Evolutionary conservation across 2,329 filamentous ascomycete genomes (phyloP).

Genomic region (Colletotrichum higginsianum): DNA sequence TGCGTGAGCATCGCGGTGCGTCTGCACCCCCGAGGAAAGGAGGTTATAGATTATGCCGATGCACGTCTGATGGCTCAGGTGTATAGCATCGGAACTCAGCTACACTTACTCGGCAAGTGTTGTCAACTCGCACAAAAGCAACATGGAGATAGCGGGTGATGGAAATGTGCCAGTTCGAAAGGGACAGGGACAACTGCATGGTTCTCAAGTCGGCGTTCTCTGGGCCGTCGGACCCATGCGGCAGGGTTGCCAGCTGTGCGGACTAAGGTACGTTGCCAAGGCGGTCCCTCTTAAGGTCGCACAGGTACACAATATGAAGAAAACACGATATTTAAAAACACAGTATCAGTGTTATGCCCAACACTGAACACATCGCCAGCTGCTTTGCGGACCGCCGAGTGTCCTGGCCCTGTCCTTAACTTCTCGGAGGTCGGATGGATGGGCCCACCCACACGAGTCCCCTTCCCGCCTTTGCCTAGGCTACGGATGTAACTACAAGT

Average conservation of each 20-base stretch:
- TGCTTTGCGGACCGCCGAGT: background rate
- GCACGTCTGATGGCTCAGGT: conserved; percentile 5
- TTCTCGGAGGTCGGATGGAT: conserved; percentile 15
- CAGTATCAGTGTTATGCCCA: no score
- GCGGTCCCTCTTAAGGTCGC: no score
- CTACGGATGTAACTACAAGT: background rate
- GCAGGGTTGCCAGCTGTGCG: conserved; percentile 11
- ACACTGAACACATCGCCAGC: background rate
- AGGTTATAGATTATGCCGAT: conserved; percentile 21
- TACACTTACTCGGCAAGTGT: background rate
- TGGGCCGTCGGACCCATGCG: background rate
- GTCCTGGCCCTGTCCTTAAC: background rate
- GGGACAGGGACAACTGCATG: background rate
- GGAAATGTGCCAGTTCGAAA: background rate
- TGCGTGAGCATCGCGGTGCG: conserved; percentile 6
- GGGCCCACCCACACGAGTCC: conserved; percentile 22
- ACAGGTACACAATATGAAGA: no score
- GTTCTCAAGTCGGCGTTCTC: background rate
- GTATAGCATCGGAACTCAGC: background rate
- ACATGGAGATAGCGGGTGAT: background rate
- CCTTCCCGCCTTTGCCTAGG: background rate
- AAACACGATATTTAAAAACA: no score
- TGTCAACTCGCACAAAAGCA: background rate
- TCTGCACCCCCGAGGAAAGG: conserved; percentile 18
- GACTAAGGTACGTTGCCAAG: background rate